A percentile compares a stretch with the other conserved stretches of the same genome.
phyloP scores from a whole-genome alignment of 2,329 filamentous ascomycete species.

The Lachnellula suecica region DNA sequence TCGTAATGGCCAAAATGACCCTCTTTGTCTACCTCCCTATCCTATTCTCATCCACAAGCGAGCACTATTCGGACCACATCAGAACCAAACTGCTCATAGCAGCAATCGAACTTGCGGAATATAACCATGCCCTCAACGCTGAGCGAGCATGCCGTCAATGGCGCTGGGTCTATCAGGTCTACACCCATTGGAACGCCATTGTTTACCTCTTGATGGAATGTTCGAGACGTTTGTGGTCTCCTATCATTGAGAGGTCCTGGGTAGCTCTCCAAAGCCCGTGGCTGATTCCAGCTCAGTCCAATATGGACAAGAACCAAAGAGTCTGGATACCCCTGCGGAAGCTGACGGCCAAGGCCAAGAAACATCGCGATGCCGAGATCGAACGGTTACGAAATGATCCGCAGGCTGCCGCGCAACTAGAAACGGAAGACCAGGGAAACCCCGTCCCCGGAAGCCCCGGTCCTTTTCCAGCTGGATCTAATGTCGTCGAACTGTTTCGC shows the following conservation, averaged over 20 bases:
- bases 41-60: conserved; percentile 42
- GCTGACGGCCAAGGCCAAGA: conserved; percentile 54
- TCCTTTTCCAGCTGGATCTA: conserved; percentile 20
- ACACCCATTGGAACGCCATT: conserved; percentile 40
- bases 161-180: conserved; percentile 40
- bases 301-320: conserved; percentile 44
- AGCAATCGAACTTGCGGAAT: conserved; percentile 55
- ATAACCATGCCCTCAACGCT: conserved; percentile 52
- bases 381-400: conserved; percentile 29
- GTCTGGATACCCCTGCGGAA: conserved; percentile 61
- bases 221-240: conserved; percentile 32
- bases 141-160: conserved; percentile 45
- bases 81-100: conserved; percentile 47
- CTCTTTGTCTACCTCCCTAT: conserved; percentile 54
- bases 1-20: conserved; percentile 54
- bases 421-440: conserved; percentile 21
- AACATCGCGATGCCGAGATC: conserved; percentile 35
- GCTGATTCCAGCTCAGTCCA: conserved; percentile 18
- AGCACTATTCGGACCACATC: conserved; percentile 38
- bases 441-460: conserved; percentile 32
- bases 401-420: conserved; percentile 22
- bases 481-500: conserved; percentile 23
- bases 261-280: conserved; percentile 32
- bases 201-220: conserved; percentile 38
- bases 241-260: conserved; percentile 38